Base-by-base conservation (phyloP, 805 yeast genomes). In the Saccharomycopsis fodiens region DNA sequence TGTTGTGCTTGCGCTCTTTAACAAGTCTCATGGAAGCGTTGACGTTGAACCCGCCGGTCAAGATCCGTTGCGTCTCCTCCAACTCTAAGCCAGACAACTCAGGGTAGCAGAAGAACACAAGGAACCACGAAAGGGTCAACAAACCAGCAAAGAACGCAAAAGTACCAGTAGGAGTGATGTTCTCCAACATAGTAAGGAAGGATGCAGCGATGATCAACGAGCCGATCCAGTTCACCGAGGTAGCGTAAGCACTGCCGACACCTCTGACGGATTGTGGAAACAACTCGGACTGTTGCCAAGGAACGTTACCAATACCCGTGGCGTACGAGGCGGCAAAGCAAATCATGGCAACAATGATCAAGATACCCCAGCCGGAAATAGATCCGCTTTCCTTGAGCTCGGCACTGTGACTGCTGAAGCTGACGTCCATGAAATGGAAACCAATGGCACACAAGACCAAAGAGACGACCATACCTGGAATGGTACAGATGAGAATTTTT, bases 261-360 rank as follows among this genome's bases (percentile, higher is more conserved):
- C 96, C 95, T 62, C 98, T 79, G 29, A 91, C 96, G 51, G 79
- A 76, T 72, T 89, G 95, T 31, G 97, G 94, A 68, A 93, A 88
- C 59, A 91, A 69, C 65, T 91, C 98, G 47, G 91, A 83, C 60
- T 93, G 97, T 61, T 91, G 96, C 98, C 98, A 91, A 46, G 97
- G 97, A 46, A 87, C 93, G 63, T 91, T 89, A 66, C 98, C 98
- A 55, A 89, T 85, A 55, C 97, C 97, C 54, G 86, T 69, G 40
- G 97, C 96, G 61, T 89, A 91, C 44, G 83, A 79, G 2, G 95
- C 97, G 38, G 89, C 96, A 59, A 71, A 93, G 35, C 78, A 62
- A 53, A 91, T 86, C 85, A 89, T 88, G 44, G 87, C 81, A 34
- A 88, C 72, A 52, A 93, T 82, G 45, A 91, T 78, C 13, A 89